Evolutionary conservation across 805 yeast genomes (phyloP).

Genomic region (Pichia deserticola): DNA sequence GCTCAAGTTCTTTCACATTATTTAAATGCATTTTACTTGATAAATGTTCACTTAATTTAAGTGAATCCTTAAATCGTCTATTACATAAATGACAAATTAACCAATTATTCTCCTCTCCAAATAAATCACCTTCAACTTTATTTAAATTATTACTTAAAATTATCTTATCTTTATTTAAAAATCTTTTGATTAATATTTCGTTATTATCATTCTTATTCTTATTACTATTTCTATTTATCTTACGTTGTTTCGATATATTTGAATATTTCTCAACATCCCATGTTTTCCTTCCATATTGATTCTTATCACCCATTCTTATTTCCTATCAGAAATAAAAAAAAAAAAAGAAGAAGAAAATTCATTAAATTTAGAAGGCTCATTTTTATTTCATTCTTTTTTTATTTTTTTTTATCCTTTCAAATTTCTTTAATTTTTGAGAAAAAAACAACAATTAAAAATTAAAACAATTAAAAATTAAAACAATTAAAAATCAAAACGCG

Average conservation of each 20-base stretch:
- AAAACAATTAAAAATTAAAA: too few species aligned
- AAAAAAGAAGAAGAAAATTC: too few species aligned
- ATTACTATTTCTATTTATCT: conserved; percentile 9
- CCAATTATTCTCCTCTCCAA: conserved; percentile 50
- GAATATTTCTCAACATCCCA: conserved; percentile 70
- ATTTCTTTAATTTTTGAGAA: too few species aligned
- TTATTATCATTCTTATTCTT: conserved; percentile 4
- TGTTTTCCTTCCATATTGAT: conserved; percentile 49
- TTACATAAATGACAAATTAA: conserved; percentile 79
- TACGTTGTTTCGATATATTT: conserved; percentile 33
- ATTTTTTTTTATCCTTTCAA: too few species aligned
- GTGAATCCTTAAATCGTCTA: conserved; percentile 72
- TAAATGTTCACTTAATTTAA: conserved; percentile 76
- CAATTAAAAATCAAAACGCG: not conserved
- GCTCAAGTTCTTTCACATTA: conserved; percentile 28
- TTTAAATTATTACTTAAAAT: not conserved
- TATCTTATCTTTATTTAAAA: too few species aligned
- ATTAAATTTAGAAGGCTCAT: too few species aligned
- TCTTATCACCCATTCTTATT: not conserved
- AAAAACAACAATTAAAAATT: too few species aligned
- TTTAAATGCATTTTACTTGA: conserved; percentile 63
- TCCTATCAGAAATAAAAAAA: not conserved
- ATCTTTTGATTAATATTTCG: not conserved
- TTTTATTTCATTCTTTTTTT: too few species aligned
- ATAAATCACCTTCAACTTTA: not conserved